A percentile compares a stretch with the other conserved stretches of the same genome.
phyloP scores from a whole-genome alignment of 2,329 filamentous ascomycete species.

The Arthrobotrys entomopaga region DNA sequence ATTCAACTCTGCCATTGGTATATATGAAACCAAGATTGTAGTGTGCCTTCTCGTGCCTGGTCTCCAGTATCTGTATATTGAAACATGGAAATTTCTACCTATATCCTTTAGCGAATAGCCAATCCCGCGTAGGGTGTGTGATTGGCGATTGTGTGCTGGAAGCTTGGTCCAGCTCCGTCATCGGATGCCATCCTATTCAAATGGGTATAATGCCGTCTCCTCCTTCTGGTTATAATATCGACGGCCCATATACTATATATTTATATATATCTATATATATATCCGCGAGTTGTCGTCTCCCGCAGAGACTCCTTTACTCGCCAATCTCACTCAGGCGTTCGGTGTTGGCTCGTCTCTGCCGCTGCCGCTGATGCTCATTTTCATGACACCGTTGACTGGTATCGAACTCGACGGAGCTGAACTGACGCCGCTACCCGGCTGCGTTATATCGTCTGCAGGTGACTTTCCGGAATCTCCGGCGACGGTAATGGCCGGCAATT shows the following conservation, averaged over 20 bases:
- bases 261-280: conserved; percentile 5
- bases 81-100: too few relatives aligned
- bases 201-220: not conserved
- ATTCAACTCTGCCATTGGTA: too few relatives aligned
- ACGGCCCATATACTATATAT: too few relatives aligned
- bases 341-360: conserved; percentile 48
- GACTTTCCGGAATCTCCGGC: conserved; percentile 17
- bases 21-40: too few relatives aligned
- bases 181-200: too few relatives aligned
- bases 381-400: conserved; percentile 49
- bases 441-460: conserved; percentile 11
- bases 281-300: too few relatives aligned
- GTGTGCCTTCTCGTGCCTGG: too few relatives aligned
- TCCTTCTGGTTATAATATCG: not conserved
- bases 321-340: conserved; percentile 19
- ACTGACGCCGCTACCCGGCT: conserved; percentile 4
- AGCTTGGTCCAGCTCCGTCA: too few relatives aligned
- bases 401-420: conserved; percentile 21
- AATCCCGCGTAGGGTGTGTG: too few relatives aligned
- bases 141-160: too few relatives aligned
- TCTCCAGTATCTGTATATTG: too few relatives aligned
- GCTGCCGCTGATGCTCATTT: conserved; percentile 50
- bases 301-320: not conserved
- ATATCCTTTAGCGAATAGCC: too few relatives aligned
- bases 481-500: conserved; percentile 25